Conservation (phyloP, 176 grass and related monocot genomes). For the Ensete glaucum region DNA sequence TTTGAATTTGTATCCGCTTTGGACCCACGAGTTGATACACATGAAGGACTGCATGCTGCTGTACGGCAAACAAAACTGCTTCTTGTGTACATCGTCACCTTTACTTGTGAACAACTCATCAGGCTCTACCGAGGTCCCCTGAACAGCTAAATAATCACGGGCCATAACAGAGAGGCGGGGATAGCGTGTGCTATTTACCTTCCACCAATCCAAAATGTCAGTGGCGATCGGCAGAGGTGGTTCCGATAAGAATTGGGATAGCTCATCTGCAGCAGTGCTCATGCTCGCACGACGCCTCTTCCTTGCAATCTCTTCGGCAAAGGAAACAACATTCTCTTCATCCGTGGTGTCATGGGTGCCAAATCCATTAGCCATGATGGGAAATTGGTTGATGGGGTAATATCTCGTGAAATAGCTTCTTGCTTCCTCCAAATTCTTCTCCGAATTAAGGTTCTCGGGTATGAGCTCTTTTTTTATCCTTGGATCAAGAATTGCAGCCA, state of each 20-base stretch:
- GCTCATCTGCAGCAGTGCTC: slow-evolving; percentile 60
- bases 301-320: slow-evolving; percentile 88
- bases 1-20: slow-evolving; percentile 64
- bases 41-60: slow-evolving; percentile 43
- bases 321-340: slow-evolving; percentile 53
- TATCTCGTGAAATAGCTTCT: slow-evolving; percentile 64
- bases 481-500: slow-evolving; percentile 80
- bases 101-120: slow-evolving; percentile 76
- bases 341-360: slow-evolving; percentile 31
- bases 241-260: slow-evolving; percentile 69
- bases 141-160: slow-evolving; percentile 75
- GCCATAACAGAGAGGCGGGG: slow-evolving; percentile 84
- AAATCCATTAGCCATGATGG: slow-evolving; percentile 38
- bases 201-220: slow-evolving; percentile 89
- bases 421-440: slow-evolving; percentile 68
- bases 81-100: slow-evolving; percentile 59
- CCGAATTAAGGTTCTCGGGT: slow-evolving; percentile 61
- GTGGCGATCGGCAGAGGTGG: slow-evolving; percentile 57
- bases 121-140: slow-evolving; percentile 69
- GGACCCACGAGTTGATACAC: slow-evolving; percentile 78
- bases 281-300: slow-evolving; percentile 57
- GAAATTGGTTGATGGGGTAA: slow-evolving; percentile 55
- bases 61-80: slow-evolving; percentile 60
- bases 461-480: slow-evolving; percentile 83
- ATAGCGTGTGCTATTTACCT: slow-evolving; percentile 58